These are phyloP conservation scores for Isatis lusitanica DNA, from an alignment of 441 rosid genomes.

Conservation along the genomic window DNA sequence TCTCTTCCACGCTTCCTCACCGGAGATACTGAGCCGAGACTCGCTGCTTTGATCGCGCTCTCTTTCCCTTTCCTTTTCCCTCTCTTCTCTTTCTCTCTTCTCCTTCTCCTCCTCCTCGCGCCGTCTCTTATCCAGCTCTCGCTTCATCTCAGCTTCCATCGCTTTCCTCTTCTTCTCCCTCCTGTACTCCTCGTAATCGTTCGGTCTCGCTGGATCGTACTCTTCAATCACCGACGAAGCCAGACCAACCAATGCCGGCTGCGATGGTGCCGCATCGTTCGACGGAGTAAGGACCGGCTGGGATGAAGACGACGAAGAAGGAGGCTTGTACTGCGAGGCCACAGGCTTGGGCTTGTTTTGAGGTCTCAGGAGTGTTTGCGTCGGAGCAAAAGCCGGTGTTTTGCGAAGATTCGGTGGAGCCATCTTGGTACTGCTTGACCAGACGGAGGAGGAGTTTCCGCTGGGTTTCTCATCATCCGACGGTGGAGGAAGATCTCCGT, in stretches of 20 bases:
- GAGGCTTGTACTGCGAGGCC: slow-evolving; percentile 28
- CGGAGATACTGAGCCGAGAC: slow-evolving; percentile 64
- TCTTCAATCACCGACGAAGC: slow-evolving; percentile 79
- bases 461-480: slow-evolving; percentile 78
- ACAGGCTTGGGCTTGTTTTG: slow-evolving; percentile 54
- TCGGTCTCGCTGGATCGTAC: slow-evolving; percentile 54
- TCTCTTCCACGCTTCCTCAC: slow-evolving; percentile 95
- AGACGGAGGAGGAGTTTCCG: slow-evolving; percentile 61
- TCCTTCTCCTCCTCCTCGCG: slow-evolving; percentile 46
- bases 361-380: slow-evolving; percentile 68
- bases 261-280: slow-evolving; percentile 37
- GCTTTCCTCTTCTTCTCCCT: slow-evolving; percentile 69
- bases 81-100: slow-evolving; percentile 38
- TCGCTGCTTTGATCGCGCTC: slow-evolving; percentile 38
- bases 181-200: slow-evolving; percentile 62
- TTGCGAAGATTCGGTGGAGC: slow-evolving; percentile 97
- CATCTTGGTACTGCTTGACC: slow-evolving; percentile 86
- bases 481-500: slow-evolving; percentile 98
- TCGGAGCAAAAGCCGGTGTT: slow-evolving; percentile 56
- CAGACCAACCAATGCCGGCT: slow-evolving; percentile 79
- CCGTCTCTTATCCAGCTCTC: slow-evolving; percentile 48
- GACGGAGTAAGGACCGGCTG: slow-evolving; percentile 13
- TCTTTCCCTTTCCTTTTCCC: slow-evolving; percentile 50
- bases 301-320: slow-evolving; percentile 24
- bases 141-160: slow-evolving; percentile 73